Evolutionary conservation across 2,329 filamentous ascomycete genomes (phyloP).

Genomic region (Remersonia thermophila): DNA sequence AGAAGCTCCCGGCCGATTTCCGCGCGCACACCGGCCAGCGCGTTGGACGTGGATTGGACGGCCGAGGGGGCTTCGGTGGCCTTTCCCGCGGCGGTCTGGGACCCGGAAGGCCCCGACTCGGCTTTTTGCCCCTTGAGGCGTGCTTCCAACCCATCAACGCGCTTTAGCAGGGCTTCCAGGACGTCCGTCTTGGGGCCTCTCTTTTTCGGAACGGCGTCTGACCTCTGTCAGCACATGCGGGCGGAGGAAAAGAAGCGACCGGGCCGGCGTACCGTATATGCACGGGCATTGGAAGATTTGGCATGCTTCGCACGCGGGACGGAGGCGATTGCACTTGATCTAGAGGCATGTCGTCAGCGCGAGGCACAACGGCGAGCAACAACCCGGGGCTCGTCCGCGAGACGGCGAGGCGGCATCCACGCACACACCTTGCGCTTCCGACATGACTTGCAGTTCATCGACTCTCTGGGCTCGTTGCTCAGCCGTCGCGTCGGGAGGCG

Average conservation of each 20-base stretch:
- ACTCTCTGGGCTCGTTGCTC: slow-evolving; percentile 68
- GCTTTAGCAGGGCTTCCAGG: slow-evolving; percentile 68
- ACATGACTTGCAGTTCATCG: slow-evolving; percentile 94
- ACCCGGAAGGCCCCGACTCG: slow-evolving; percentile 11
- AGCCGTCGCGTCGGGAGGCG: slow-evolving; percentile 58
- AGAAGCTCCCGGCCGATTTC: slow-evolving; percentile 23
- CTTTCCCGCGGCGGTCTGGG: slow-evolving; percentile 18
- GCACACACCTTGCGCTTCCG: slow-evolving; percentile 70
- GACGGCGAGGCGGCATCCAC: too few relatives aligned
- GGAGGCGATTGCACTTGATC: slow-evolving; percentile 86
- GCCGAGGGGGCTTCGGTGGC: slow-evolving; percentile 12
- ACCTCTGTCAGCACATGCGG: too few relatives aligned
- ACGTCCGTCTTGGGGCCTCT: slow-evolving; percentile 84
- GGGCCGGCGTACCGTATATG: slow-evolving; percentile 58
- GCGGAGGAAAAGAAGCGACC: background rate
- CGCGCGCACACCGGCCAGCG: slow-evolving; percentile 23
- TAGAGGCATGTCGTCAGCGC: slow-evolving; percentile 24
- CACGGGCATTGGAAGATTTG: slow-evolving; percentile 82
- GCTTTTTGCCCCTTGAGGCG: slow-evolving; percentile 54
- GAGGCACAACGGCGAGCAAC: background rate
- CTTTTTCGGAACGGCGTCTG: slow-evolving; percentile 83
- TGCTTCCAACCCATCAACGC: slow-evolving; percentile 75
- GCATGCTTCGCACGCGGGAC: slow-evolving; percentile 77
- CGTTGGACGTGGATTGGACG: slow-evolving; percentile 8
- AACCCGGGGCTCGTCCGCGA: background rate